Evolutionary conservation across 2,329 filamentous ascomycete species (phyloP), one percentile per base, ranked within the genome.

Genomic region (Fusarium sp.): DNA sequence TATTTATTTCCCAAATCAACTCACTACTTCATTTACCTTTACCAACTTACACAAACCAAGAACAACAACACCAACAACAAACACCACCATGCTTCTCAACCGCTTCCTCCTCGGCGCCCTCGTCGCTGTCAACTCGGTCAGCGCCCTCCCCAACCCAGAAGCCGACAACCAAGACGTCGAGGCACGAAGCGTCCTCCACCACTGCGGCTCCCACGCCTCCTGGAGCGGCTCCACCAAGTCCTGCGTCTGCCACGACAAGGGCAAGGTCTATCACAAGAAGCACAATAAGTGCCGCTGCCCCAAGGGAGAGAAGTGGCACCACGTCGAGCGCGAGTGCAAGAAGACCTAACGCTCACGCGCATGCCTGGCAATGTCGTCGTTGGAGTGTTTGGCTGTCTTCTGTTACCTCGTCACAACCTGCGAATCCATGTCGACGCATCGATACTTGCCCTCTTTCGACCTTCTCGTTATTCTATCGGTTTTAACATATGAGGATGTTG

Each of bases 241-340:
- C 8, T 72, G 69, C 2, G 52, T 58, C 11, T 72, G 70, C 56
- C 70, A 72, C 2, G 70, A 72, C n/a, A 56, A 42, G 3, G 65
- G 66, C 16, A 73, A 73, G 14, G n/a, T 50, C 3, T 73, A 47
- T 11, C 35, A 62, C 36, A 31, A 54, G 25, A 45, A 73, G 10
- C 66, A 73, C 25, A 65, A 73, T 47, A 70, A 50, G 42, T 72
- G 70, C 36, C 25, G 56, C 14, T 73, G 70, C 27, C 70, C 70
- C 33, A 69, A 73, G 66, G 70, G 70, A 3, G 65, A 73, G 60
- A 73, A 61, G 61, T 73, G 57, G 70, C 60, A 73, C 20, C 70
- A 70, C 13, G 5, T 63, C 18, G 61, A 66, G 40, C 67, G 58
- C 35, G 45, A 73, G 70, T 73, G 65, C 65, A 59, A 65, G 66